phyloP scores from a whole-genome alignment of 2,329 filamentous ascomycete genomes.

The Daldinia sp. region DNA sequence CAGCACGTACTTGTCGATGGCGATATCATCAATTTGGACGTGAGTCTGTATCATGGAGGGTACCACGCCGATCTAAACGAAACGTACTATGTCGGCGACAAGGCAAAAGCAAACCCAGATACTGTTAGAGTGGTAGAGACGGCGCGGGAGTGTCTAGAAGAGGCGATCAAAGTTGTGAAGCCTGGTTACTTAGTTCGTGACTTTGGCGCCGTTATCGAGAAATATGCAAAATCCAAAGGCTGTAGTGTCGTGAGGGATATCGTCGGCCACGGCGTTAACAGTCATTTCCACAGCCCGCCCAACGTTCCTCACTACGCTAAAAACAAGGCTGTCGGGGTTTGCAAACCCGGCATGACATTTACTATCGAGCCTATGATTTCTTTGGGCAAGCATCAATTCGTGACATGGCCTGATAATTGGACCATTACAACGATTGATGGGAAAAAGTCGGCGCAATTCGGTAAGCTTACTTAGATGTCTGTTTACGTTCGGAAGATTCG shows the following conservation, averaged over 20 bases:
- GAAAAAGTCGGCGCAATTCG: slow-evolving; percentile 1
- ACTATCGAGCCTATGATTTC: slow-evolving; percentile 1
- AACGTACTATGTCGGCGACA: not conserved
- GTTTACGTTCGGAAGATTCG: not conserved
- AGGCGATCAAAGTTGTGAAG: not conserved
- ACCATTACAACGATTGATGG: not conserved
- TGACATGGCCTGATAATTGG: slow-evolving; percentile 1
- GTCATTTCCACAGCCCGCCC: not conserved
- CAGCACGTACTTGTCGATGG: not conserved
- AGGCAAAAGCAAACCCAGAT: not conserved
- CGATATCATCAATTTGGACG: not conserved
- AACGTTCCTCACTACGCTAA: not conserved
- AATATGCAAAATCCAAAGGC: not conserved
- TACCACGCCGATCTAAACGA: not conserved
- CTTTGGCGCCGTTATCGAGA: not conserved
- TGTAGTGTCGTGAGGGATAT: not conserved
- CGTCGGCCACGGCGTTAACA: not conserved
- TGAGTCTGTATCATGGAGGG: not conserved
- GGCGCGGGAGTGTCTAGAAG: not conserved
- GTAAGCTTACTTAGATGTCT: not conserved
- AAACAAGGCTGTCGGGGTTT: not conserved
- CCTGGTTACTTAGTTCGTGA: not conserved
- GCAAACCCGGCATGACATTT: not conserved
- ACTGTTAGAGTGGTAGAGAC: not conserved
- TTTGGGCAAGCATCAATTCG: not conserved